Base-by-base conservation (phyloP, 169 alveolate genomes). In the Theileria parva region DNA sequence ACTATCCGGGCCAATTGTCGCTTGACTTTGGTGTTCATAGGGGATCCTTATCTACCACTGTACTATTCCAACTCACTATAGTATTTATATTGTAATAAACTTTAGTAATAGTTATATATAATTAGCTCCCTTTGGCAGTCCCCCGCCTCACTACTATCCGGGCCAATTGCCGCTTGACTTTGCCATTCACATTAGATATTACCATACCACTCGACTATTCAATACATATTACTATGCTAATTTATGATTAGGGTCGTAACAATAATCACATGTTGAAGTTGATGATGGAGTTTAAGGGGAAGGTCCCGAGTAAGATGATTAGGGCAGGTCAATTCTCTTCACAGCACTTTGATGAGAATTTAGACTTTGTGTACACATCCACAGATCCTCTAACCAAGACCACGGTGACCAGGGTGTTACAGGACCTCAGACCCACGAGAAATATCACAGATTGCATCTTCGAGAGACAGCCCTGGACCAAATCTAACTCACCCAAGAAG, bases 211-310 rank as follows among this genome's bases (percentile, higher is more conserved):
- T n/a, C n/a, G n/a, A n/a, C n/a, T 27, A 30, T 55, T 77, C 19
- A 17, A 0, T 21, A 23, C 80, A 66, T n/a, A 48, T 55, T 44
- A 37, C 13, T 37, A 37, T 6, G 48, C 48, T 37, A 37, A 17
- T n/a, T 55, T 5, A 55, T 55, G 12, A 55, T 7, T 76, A 94
- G 92, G 99, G 99, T 0, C 95, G 95, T 55, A 92, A 96, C 79
- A 97, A 97, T 88, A 95, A 96, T 78, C 99, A 98, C 78, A 97
- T 97, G 99, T 92, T 98, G 80, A 94, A 94, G 91, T 84, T 94
- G 61, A 96, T 97, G 71, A 96, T 96, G 98, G 97, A 94, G 73
- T 89, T 90, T 53, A 97, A 95, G 87, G 99, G 99, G 32, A 95
- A 95, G 83, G 89, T 96, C 61, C 98, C 98, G 28, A 91, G 85